Percentiles rank a stretch among this genome's conserved stretches.
phyloP scores from a whole-genome alignment of 345 rosid genomes.

The Cardamine occulta region DNA sequence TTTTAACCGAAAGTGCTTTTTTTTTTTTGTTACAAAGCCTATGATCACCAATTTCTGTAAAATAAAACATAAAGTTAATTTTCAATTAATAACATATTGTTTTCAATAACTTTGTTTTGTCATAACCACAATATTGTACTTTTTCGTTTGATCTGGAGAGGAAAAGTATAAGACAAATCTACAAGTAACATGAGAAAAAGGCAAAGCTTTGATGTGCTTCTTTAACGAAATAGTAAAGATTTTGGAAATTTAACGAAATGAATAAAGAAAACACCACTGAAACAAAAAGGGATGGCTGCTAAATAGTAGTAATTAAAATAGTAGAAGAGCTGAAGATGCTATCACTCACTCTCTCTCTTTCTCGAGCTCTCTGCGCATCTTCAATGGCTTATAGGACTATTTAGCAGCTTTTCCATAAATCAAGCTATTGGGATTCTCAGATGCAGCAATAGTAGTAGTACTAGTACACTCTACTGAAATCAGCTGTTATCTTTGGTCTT shows the following conservation, averaged over 20 bases:
- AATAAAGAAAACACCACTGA: background rate
- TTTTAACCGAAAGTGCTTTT: background rate
- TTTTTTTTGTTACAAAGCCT: background rate
- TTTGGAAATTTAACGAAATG: background rate
- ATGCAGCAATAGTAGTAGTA: constrained; percentile 14
- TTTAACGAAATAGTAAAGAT: background rate
- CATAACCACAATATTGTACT: background rate
- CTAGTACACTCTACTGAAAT: background rate
- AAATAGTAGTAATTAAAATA: too few relatives aligned
- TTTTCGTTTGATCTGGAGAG: background rate
- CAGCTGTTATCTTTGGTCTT: background rate
- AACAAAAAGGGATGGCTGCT: background rate
- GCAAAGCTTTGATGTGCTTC: background rate
- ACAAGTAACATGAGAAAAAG: background rate
- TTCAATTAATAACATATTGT: background rate
- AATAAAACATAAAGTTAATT: background rate
- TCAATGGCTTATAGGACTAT: constrained; percentile 29
- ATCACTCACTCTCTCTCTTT: background rate
- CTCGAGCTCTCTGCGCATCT: background rate
- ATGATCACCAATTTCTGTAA: background rate
- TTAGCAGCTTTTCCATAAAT: background rate
- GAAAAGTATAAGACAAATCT: background rate
- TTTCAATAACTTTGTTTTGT: constrained; percentile 8
- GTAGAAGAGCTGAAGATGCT: constrained; percentile 3
- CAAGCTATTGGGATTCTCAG: constrained; percentile 24